Evolutionary conservation across 352 stramenopile genomes (phyloP).

Genomic region (Phytophthora hibernalis): DNA sequence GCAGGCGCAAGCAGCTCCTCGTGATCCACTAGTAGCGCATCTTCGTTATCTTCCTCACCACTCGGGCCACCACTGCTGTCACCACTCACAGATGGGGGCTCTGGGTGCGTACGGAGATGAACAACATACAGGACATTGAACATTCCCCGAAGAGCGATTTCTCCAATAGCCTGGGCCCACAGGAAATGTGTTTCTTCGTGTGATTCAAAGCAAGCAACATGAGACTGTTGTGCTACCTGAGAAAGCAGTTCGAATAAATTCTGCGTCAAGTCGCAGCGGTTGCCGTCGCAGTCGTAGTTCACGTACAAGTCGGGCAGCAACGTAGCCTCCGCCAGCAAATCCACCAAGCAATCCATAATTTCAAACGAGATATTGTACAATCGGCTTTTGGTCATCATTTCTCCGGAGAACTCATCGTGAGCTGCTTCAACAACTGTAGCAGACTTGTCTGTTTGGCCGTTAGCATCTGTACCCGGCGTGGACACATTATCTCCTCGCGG

Average conservation of each 20-base stretch:
- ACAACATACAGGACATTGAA: constrained; percentile 85
- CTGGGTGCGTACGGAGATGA: constrained; percentile 60
- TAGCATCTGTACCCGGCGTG: neutral
- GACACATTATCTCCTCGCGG: constrained; percentile 44
- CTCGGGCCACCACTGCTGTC: constrained; percentile 29
- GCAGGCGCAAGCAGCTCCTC: constrained; percentile 8
- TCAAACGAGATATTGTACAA: constrained; percentile 77
- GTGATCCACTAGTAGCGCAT: constrained; percentile 43
- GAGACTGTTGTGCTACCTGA: constrained; percentile 70
- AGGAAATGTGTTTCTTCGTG: constrained; percentile 76
- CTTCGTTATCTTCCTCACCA: constrained; percentile 39
- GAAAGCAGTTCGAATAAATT: constrained; percentile 97
- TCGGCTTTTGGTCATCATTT: constrained; percentile 55
- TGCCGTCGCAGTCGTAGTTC: constrained; percentile 99
- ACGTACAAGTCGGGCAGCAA: constrained; percentile 98
- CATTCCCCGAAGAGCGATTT: constrained; percentile 70
- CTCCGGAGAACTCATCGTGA: constrained; percentile 69
- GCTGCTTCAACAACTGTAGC: constrained; percentile 52
- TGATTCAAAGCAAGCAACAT: constrained; percentile 71
- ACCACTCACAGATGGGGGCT: constrained; percentile 17
- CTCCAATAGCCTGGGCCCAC: constrained; percentile 72
- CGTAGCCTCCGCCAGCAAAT: constrained; percentile 95
- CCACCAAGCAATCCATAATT: constrained; percentile 93
- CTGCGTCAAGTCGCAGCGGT: constrained; percentile 90
- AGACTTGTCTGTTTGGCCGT: constrained; percentile 21